These are phyloP conservation scores for cucumber (Cucumis sativus) DNA, from an alignment of 306 rosid species.

Conservation along the genomic window DNA sequence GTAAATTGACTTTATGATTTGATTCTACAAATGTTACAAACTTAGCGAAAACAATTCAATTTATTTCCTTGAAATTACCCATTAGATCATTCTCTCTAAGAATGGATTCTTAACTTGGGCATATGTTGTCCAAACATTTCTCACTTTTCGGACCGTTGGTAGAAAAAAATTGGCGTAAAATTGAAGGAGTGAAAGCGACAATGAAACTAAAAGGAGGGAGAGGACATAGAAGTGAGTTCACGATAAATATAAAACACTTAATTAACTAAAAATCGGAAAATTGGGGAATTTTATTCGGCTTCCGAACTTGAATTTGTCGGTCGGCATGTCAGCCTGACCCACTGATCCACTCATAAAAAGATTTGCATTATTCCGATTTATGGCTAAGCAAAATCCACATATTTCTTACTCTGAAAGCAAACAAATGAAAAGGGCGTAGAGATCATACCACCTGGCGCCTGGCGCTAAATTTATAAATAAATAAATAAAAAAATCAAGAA, in stretches of 20 bases:
- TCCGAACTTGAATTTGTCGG: neutral
- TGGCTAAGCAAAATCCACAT: neutral
- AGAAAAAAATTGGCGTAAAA: too few relatives aligned
- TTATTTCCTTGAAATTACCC: too few relatives aligned
- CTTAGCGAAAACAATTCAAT: too few relatives aligned
- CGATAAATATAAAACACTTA: neutral
- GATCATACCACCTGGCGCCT: neutral
- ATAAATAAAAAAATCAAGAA: neutral
- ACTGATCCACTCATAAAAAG: neutral
- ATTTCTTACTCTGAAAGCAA: neutral
- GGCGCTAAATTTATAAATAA: neutral
- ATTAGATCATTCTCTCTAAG: too few relatives aligned
- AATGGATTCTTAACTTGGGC: too few relatives aligned
- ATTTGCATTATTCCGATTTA: neutral
- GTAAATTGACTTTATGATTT: too few relatives aligned
- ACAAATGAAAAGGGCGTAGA: neutral
- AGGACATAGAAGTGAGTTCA: neutral
- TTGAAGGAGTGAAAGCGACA: too few relatives aligned
- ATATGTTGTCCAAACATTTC: too few relatives aligned
- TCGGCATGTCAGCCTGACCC: neutral
- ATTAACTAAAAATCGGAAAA: neutral
- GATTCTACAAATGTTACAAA: too few relatives aligned
- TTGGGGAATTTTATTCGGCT: neutral
- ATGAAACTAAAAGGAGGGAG: neutral
- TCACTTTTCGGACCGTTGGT: too few relatives aligned